phyloP scores from a whole-genome alignment of 78 protist species.

The Chrysochromulina tobinii region DNA sequence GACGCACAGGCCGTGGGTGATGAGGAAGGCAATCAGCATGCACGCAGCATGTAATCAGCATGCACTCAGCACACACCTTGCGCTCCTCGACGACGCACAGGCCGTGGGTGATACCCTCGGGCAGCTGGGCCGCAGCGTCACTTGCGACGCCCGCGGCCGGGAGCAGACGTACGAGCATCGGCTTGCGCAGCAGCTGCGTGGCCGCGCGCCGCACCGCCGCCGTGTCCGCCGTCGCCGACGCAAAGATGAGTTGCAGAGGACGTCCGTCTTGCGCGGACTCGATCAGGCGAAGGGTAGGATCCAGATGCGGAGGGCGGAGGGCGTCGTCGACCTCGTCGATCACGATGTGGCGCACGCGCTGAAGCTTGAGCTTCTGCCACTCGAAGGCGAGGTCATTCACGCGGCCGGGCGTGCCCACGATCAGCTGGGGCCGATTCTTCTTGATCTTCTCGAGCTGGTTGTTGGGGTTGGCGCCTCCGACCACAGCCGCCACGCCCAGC shows the following conservation, averaged over 20 bases:
- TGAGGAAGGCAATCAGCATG: too few species aligned
- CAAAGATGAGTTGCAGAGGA: not conserved
- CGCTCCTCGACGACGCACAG: not conserved
- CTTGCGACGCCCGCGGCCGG: not conserved
- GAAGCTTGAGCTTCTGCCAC: not conserved
- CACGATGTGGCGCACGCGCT: not conserved
- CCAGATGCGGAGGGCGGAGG: not conserved
- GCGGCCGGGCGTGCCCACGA: conserved; percentile 7
- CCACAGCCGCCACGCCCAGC: not conserved
- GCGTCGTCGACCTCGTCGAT: conserved; percentile 29
- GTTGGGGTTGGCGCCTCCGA: not conserved
- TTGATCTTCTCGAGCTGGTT: not conserved
- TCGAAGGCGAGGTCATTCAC: not conserved
- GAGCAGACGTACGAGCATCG: not conserved
- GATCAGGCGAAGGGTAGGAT: not conserved
- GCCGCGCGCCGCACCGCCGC: not conserved
- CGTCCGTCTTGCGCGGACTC: not conserved
- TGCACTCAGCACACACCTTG: too few species aligned
- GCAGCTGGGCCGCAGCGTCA: not conserved
- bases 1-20: not conserved
- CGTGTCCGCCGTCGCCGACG: conserved; percentile 18
- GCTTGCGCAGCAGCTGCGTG: not conserved
- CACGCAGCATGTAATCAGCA: too few species aligned
- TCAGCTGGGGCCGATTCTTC: not conserved
- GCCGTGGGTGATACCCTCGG: not conserved